Conservation (phyloP, 2,329 filamentous ascomycete genomes). For the Hymenotorrendiella dingleyae region DNA sequence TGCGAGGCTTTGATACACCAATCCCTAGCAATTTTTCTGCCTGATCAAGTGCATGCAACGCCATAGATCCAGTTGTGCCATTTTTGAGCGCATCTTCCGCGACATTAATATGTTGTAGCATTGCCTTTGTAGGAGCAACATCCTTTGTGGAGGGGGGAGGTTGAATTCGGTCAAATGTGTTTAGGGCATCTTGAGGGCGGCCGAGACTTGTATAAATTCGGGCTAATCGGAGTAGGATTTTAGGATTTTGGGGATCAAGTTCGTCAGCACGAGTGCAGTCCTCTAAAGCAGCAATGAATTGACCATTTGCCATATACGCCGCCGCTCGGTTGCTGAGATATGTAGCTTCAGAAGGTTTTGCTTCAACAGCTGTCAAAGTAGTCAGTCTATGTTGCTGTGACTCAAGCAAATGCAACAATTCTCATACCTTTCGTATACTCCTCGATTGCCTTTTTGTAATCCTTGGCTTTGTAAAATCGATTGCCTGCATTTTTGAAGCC, state of each 20-base stretch:
- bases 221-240: slow-evolving; percentile 81
- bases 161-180: slow-evolving; percentile 73
- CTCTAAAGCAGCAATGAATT: slow-evolving; percentile 73
- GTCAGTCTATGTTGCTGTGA: slow-evolving; percentile 9
- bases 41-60: slow-evolving; percentile 83
- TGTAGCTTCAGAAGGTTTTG: slow-evolving; percentile 77
- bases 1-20: slow-evolving; percentile 74
- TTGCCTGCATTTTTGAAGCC: slow-evolving; percentile 89
- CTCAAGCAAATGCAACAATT: neutral
- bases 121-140: slow-evolving; percentile 72
- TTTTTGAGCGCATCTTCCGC: slow-evolving; percentile 71
- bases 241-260: slow-evolving; percentile 78
- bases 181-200: slow-evolving; percentile 78
- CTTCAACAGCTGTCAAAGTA: slow-evolving; percentile 66
- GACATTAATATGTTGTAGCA: slow-evolving; percentile 74
- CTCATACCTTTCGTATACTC: slow-evolving; percentile 86
- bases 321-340: slow-evolving; percentile 94
- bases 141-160: slow-evolving; percentile 81
- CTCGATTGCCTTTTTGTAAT: slow-evolving; percentile 80
- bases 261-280: slow-evolving; percentile 80
- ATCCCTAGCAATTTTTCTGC: slow-evolving; percentile 74
- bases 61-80: slow-evolving; percentile 83
- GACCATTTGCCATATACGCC: slow-evolving; percentile 82
- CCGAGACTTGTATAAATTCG: slow-evolving; percentile 86
- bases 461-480: slow-evolving; percentile 92